A percentile compares a stretch with the other conserved stretches of the same genome.
These are phyloP conservation scores for Aspergillus nanangensis DNA, from an alignment of 495 filamentous ascomycete species.

Conservation along the genomic window DNA sequence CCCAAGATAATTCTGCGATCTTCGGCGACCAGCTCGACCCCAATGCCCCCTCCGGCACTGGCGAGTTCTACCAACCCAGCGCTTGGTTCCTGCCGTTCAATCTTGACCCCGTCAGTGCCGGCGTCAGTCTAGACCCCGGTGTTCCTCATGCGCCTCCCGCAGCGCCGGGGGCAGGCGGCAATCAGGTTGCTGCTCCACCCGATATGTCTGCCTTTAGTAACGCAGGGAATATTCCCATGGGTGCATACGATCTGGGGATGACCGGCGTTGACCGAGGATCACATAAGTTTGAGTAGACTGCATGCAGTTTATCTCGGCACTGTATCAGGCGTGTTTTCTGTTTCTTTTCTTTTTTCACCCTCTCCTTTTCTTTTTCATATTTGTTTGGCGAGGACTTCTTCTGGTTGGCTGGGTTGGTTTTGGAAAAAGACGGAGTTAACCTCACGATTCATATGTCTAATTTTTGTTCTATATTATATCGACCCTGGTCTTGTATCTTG, in stretches of 20 bases:
- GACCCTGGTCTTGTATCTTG: slow-evolving; percentile 3
- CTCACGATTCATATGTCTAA: background rate
- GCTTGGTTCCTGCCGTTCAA: slow-evolving; percentile 98
- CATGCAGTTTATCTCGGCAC: background rate
- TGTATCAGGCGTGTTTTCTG: background rate
- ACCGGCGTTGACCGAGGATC: slow-evolving; percentile 16
- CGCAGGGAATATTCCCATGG: slow-evolving; percentile 22
- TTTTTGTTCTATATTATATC: background rate
- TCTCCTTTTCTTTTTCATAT: background rate
- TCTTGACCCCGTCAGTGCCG: slow-evolving; percentile 56
- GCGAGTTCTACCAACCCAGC: slow-evolving; percentile 51
- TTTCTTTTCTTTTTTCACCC: background rate
- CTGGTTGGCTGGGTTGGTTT: background rate
- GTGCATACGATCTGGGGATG: slow-evolving; percentile 27
- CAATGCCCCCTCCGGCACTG: slow-evolving; percentile 34
- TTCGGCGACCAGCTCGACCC: slow-evolving; percentile 37
- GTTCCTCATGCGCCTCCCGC: slow-evolving; percentile 2
- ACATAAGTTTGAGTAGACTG: slow-evolving; percentile 2
- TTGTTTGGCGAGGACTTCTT: background rate
- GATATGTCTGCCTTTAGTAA: slow-evolving; percentile 23
- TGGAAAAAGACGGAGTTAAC: slow-evolving; percentile 2
- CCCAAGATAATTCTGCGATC: slow-evolving; percentile 21
- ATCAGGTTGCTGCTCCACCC: slow-evolving; percentile 3
- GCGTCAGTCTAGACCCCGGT: slow-evolving; percentile 14
- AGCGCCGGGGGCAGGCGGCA: slow-evolving; percentile 1